Percentiles rank a stretch among this genome's conserved stretches.
Conservation (phyloP, 768 basidiomycete genomes). For the Russula sp. region DNA sequence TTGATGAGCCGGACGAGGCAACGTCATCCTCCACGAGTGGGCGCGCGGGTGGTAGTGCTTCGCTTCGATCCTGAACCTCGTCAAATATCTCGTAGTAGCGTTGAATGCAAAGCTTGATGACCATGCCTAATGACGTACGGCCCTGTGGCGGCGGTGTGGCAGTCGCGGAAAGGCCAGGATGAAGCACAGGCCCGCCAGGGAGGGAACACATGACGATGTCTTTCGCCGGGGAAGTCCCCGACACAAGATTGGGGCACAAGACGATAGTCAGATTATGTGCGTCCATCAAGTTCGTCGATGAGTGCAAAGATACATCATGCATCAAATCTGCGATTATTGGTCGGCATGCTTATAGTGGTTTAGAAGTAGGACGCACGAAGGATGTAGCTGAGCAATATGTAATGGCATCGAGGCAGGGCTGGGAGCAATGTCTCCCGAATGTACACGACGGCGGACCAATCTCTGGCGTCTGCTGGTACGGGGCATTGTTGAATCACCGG, state of each 20-base stretch:
- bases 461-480: slow-evolving; percentile 42
- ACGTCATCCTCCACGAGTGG: slow-evolving; percentile 17
- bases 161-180: slow-evolving; percentile 28
- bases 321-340: slow-evolving; percentile 52
- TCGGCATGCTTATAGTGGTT: background rate
- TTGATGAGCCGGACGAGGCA: slow-evolving; percentile 8
- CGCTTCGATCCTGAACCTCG: slow-evolving; percentile 66
- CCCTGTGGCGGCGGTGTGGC: slow-evolving; percentile 36
- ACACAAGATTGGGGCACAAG: slow-evolving; percentile 73
- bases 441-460: slow-evolving; percentile 55
- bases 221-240: slow-evolving; percentile 55
- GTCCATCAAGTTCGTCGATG: slow-evolving; percentile 71
- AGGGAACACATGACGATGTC: slow-evolving; percentile 74
- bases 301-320: slow-evolving; percentile 68
- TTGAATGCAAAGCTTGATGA: slow-evolving; percentile 74
- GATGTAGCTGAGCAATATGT: slow-evolving; percentile 66
- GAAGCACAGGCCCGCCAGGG: slow-evolving; percentile 41
- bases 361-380: slow-evolving; percentile 21
- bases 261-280: slow-evolving; percentile 79
- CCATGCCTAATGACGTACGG: slow-evolving; percentile 58
- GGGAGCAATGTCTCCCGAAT: slow-evolving; percentile 65
- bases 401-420: slow-evolving; percentile 60
- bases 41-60: slow-evolving; percentile 39
- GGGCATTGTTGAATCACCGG: slow-evolving; percentile 65
- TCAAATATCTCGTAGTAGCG: slow-evolving; percentile 85